Percentiles rank a stretch among this genome's conserved stretches.
These are phyloP conservation scores for Pistacia vera DNA, from an alignment of 345 rosid species.

Conservation along the genomic window DNA sequence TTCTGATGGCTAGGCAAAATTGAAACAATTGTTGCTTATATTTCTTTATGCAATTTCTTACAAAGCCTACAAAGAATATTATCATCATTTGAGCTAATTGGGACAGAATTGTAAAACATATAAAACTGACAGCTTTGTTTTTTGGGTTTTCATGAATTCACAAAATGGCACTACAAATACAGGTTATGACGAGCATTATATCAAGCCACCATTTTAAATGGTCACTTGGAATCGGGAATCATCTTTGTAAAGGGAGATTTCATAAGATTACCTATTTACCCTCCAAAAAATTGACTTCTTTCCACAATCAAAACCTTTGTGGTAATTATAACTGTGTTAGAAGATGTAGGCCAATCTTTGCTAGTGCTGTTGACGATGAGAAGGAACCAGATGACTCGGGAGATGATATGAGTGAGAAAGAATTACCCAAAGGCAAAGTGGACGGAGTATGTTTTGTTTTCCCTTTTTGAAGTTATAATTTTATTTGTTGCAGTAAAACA, in stretches of 20 bases:
- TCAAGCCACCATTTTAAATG: slow-evolving; percentile 60
- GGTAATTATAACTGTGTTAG: slow-evolving; percentile 21
- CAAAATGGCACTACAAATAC: slow-evolving; percentile 13
- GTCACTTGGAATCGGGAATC: slow-evolving; percentile 45
- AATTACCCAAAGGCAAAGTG: slow-evolving; percentile 29
- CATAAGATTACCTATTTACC: slow-evolving; percentile 40
- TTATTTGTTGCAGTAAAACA: not conserved
- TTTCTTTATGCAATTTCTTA: too few relatives aligned
- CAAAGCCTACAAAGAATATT: too few relatives aligned
- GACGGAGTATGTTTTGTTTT: slow-evolving; percentile 6
- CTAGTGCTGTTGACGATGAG: slow-evolving; percentile 54
- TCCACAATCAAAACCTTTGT: slow-evolving; percentile 31
- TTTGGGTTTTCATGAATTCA: not conserved
- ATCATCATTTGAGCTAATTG: too few relatives aligned
- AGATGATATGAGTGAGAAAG: slow-evolving; percentile 36
- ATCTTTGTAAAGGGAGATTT: slow-evolving; percentile 38
- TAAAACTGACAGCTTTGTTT: too few relatives aligned
- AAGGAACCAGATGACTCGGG: slow-evolving; percentile 41
- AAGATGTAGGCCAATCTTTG: slow-evolving; percentile 44
- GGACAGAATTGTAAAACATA: too few relatives aligned
- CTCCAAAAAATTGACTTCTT: slow-evolving; percentile 31
- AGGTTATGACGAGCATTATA: slow-evolving; percentile 65
- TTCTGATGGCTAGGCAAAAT: too few relatives aligned
- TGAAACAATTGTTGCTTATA: too few relatives aligned
- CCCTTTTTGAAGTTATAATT: too few relatives aligned